Evolutionary conservation across 2,329 filamentous ascomycete genomes (phyloP).

Genomic region (Aspergillus fumigatiaffinis): DNA sequence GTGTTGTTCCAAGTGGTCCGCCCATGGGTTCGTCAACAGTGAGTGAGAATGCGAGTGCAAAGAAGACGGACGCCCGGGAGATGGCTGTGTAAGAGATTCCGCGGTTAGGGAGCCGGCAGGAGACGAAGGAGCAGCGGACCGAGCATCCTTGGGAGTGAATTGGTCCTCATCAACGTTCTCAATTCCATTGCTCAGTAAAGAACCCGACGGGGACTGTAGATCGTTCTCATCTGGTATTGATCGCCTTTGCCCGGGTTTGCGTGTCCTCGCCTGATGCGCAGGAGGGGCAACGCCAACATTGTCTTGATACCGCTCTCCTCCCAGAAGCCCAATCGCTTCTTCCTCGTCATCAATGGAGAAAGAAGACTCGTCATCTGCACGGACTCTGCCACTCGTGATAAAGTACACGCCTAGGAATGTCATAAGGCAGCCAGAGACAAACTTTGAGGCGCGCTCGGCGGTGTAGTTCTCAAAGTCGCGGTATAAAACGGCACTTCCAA

Average conservation of each 20-base stretch:
- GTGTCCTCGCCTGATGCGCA: conserved; percentile 13
- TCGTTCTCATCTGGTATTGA: conserved; percentile 14
- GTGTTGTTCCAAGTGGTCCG: conserved; percentile 19
- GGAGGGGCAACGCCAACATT: conserved; percentile 29
- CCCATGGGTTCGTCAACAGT: conserved; percentile 38
- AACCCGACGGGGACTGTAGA: conserved; percentile 28
- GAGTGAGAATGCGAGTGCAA: conserved; percentile 34
- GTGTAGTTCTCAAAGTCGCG: conserved; percentile 88
- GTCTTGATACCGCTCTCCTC: conserved; percentile 37
- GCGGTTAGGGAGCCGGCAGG: conserved; percentile 30
- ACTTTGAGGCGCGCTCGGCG: conserved; percentile 70
- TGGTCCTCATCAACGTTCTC: conserved; percentile 32
- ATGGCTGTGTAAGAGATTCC: conserved; percentile 26
- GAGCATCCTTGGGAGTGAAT: conserved; percentile 28
- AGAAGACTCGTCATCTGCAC: conserved; percentile 56
- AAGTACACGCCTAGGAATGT: conserved; percentile 97
- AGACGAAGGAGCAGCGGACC: conserved; percentile 32
- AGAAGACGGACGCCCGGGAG: conserved; percentile 25
- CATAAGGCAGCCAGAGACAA: conserved; percentile 81
- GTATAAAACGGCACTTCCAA: conserved; percentile 89
- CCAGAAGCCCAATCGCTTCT: conserved; percentile 42
- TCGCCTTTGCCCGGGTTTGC: conserved; percentile 14
- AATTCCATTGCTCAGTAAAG: conserved; percentile 30
- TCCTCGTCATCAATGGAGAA: conserved; percentile 64
- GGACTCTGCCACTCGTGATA: conserved; percentile 78